Base-by-base conservation (phyloP, 805 yeast species). In the Spathaspora arborariae region DNA sequence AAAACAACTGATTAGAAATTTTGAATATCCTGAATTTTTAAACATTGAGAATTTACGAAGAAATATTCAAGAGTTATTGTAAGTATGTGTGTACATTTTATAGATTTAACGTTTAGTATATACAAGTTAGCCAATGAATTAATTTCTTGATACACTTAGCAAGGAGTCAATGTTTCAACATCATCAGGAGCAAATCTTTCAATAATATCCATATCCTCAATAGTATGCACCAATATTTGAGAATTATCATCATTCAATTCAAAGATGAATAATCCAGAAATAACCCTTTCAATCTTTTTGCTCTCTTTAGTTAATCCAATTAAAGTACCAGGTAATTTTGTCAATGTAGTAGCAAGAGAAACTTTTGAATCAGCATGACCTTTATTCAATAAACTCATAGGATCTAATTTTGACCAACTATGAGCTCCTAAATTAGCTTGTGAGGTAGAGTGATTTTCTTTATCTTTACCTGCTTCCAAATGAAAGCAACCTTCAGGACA, bases 151-250 rank as follows among this genome's bases (percentile, higher is more conserved):
- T 2, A 13, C 5, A 24, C 3, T 30, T 15, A 30, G n/a, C 35
- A 30, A 30, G 35, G 35, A 3, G 35, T 30, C 35, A 30, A 30
- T 11, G 57, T 60, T 40, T 53, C 56, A 19, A 60, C 55, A 22
- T 55, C 62, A 38, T 62, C 62, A 20, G 61, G 41, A 43, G 61
- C 67, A 5, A 59, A 51, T 38, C 55, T 72, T 54, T 82, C 86
- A 20, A 79, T 62, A 39, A 83, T 69, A 49, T 83, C 84, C 46
- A 85, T 72, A 54, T 82, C 76, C 53, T 85, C 92, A 26, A 85
- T 72, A 2, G 86, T 81, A 57, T 84, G 88, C 4, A 81, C 87
- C 5, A 70, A 40, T 27, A 85, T 78, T 49, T 69, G 59, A 47
- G 78, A 74, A 57, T 82, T 81, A n/a, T 68, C 65, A 20, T 72